Conservation (phyloP, 2,329 filamentous ascomycete genomes). For the Lachnellula suecica region DNA sequence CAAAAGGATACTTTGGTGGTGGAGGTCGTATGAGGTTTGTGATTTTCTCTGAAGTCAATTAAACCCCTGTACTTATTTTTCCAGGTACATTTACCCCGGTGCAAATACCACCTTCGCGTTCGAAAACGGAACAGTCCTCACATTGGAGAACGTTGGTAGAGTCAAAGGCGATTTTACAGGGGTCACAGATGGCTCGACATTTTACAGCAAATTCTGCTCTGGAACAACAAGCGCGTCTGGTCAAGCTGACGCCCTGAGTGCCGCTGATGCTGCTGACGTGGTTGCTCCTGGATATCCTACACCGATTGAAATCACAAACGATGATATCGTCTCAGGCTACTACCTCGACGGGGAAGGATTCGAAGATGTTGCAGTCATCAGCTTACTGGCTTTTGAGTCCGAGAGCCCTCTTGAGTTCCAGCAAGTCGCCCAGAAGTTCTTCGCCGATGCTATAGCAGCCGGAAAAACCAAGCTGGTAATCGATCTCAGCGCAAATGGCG, state of each 20-base stretch:
- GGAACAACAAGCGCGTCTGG: neutral
- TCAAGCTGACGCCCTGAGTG: neutral
- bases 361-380: conserved; percentile 32
- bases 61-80: neutral
- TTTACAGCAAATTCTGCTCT: conserved; percentile 28
- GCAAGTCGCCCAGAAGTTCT: conserved; percentile 35
- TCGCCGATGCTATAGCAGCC: conserved; percentile 43
- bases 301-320: conserved; percentile 24
- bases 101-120: conserved; percentile 39
- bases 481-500: conserved; percentile 60
- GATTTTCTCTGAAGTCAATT: neutral
- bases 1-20: conserved; percentile 37
- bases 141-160: conserved; percentile 34
- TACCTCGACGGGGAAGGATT: conserved; percentile 29
- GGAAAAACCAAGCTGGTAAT: conserved; percentile 62
- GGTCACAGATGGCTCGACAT: conserved; percentile 28
- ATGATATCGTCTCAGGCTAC: conserved; percentile 28
- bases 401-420: conserved; percentile 28
- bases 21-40: conserved; percentile 36
- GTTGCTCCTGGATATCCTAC: conserved; percentile 26
- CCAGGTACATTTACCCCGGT: conserved; percentile 38
- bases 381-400: conserved; percentile 27
- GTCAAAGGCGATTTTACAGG: conserved; percentile 35
- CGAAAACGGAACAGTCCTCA: conserved; percentile 37
- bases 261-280: conserved; percentile 2